Evolutionary conservation across 2,329 filamentous ascomycete species (phyloP).

Genomic region (Leptographium galeiforme): DNA sequence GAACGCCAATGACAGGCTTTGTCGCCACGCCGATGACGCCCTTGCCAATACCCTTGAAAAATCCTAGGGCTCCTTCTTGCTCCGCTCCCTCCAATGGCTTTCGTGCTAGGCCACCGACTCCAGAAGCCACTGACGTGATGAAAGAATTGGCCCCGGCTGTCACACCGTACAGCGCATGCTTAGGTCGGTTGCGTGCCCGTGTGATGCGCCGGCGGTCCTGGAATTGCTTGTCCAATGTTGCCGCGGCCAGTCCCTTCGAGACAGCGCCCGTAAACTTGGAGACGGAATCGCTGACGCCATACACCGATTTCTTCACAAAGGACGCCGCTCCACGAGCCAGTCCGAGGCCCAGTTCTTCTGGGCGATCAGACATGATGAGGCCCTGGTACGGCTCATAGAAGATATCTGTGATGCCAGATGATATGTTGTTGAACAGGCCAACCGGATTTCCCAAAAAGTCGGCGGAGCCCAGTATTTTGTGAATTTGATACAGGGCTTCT

Average conservation of each 20-base stretch:
- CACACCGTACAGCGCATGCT: constrained; percentile 93
- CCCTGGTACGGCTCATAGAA: constrained; percentile 99
- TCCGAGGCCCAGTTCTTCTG: constrained; percentile 85
- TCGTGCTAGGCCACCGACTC: constrained; percentile 81
- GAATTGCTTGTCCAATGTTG: constrained; percentile 96
- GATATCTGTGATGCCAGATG: constrained; percentile 91
- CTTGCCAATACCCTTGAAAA: constrained; percentile 96
- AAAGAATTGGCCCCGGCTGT: constrained; percentile 92
- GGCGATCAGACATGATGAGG: constrained; percentile 87
- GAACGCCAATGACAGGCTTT: constrained; percentile 90
- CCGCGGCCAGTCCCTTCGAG: constrained; percentile 88
- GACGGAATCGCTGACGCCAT: constrained; percentile 92
- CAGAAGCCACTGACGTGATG: constrained; percentile 80
- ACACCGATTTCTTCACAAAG: constrained; percentile 97
- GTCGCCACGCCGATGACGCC: constrained; percentile 88
- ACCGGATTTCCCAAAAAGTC: constrained; percentile 97
- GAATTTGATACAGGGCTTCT: constrained; percentile 87
- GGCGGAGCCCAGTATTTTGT: constrained; percentile 92
- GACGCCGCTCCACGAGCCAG: constrained; percentile 94
- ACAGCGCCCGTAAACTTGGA: constrained; percentile 96
- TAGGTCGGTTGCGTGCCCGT: constrained; percentile 81
- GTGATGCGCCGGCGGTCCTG: constrained; percentile 93
- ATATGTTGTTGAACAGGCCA: constrained; percentile 95
- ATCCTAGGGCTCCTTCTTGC: constrained; percentile 83
- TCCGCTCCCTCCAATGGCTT: constrained; percentile 94